phyloP scores from a whole-genome alignment of 1,284 basidiomycete genomes.

The Agaricales sp. region DNA sequence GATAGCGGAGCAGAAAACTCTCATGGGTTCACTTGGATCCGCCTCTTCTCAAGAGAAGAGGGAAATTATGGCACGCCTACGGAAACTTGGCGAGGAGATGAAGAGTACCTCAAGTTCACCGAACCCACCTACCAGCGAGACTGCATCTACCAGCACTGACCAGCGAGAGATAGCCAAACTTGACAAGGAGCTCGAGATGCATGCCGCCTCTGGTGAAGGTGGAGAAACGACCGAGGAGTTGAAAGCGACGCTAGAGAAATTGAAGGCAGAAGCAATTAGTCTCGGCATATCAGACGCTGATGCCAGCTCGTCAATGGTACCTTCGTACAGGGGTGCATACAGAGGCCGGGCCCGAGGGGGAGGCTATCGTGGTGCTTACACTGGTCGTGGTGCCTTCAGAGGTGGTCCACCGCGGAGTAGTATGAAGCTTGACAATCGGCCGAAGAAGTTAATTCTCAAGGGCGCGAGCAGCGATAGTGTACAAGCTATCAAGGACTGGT shows the following conservation, averaged over 20 bases:
- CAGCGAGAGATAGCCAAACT: slow-evolving; percentile 47
- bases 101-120: slow-evolving; percentile 25
- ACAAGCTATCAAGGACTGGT: slow-evolving; percentile 71
- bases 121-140: slow-evolving; percentile 18
- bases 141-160: slow-evolving; percentile 24
- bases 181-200: slow-evolving; percentile 70
- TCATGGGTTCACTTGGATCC: slow-evolving; percentile 64
- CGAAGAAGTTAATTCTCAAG: slow-evolving; percentile 71
- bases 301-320: slow-evolving; percentile 19
- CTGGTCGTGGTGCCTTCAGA: slow-evolving; percentile 47
- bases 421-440: slow-evolving; percentile 88
- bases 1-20: slow-evolving; percentile 83
- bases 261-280: slow-evolving; percentile 79
- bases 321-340: slow-evolving; percentile 43
- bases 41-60: slow-evolving; percentile 72
- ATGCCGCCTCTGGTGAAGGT: slow-evolving; percentile 53
- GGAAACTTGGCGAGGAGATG: slow-evolving; percentile 78
- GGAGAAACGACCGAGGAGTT: slow-evolving; percentile 15
- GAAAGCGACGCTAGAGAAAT: slow-evolving; percentile 43
- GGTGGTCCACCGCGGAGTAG: slow-evolving; percentile 55
- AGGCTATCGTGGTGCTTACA: slow-evolving; percentile 38
- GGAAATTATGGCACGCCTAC: slow-evolving; percentile 65
- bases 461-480: slow-evolving; percentile 46
- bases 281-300: slow-evolving; percentile 56
- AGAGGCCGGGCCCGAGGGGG: slow-evolving; percentile 64